These are phyloP conservation scores for Samsoniella hepiali DNA, from an alignment of 2,329 filamentous ascomycete genomes.

Conservation along the genomic window DNA sequence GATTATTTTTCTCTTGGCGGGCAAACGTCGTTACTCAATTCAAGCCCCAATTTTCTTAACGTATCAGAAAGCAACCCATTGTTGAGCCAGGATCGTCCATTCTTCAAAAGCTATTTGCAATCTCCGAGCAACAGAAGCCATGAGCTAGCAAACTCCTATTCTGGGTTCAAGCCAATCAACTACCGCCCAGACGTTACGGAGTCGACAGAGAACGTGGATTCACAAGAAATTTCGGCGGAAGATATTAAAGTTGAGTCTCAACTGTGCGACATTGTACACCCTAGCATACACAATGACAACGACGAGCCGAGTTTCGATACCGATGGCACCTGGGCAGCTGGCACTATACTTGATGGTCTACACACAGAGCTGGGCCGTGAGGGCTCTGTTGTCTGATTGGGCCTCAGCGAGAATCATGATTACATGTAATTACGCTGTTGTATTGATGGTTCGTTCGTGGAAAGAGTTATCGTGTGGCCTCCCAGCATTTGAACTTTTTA, in stretches of 20 bases:
- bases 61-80: conserved; percentile 17
- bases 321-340: conserved; percentile 10
- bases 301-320: conserved; percentile 1
- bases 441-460: neutral
- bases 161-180: conserved; percentile 32
- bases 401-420: neutral
- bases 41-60: conserved; percentile 11
- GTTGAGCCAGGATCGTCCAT: conserved; percentile 11
- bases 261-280: conserved; percentile 24
- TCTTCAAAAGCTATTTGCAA: conserved; percentile 27
- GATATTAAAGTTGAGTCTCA: conserved; percentile 28
- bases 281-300: conserved; percentile 1
- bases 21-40: conserved; percentile 12
- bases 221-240: conserved; percentile 15
- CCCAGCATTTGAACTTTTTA: neutral
- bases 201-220: conserved; percentile 20
- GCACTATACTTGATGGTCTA: neutral
- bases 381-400: neutral
- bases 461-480: neutral
- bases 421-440: neutral
- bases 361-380: conserved; percentile 1
- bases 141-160: conserved; percentile 24
- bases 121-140: conserved; percentile 16
- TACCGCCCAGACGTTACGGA: conserved; percentile 23
- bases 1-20: conserved; percentile 14